Conservation (phyloP, 768 basidiomycete genomes). For the Candolleomyces aberdarensis region DNA sequence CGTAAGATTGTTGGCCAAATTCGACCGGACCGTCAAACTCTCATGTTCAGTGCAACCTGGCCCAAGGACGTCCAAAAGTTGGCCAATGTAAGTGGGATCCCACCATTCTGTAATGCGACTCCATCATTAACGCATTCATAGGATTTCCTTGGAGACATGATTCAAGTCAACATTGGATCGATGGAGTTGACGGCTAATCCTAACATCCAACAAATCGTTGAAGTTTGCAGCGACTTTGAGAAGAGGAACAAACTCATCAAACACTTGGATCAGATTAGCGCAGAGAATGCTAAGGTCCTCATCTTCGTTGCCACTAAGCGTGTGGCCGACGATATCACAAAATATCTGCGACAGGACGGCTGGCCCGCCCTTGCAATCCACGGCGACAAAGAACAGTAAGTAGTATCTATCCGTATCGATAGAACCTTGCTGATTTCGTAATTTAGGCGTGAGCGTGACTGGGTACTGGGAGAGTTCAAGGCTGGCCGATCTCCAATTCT, state of each 20-base stretch:
- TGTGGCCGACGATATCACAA: constrained; percentile 97
- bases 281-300: constrained; percentile 96
- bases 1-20: constrained; percentile 97
- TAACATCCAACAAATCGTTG: constrained; percentile 94
- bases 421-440: background rate
- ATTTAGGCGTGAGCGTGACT: constrained; percentile 93
- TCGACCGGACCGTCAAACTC: constrained; percentile 95
- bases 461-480: constrained; percentile 98
- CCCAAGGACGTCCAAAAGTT: constrained; percentile 99
- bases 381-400: constrained; percentile 98
- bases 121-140: constrained; percentile 21
- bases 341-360: constrained; percentile 94
- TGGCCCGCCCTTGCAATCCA: constrained; percentile 99
- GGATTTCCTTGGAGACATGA: constrained; percentile 96
- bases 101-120: background rate
- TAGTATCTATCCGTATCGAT: constrained; percentile 11
- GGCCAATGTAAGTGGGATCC: constrained; percentile 58
- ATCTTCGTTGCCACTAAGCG: constrained; percentile 99
- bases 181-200: constrained; percentile 98
- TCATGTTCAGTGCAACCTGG: constrained; percentile 99
- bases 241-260: constrained; percentile 95
- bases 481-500: constrained; percentile 95
- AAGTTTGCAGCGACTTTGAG: constrained; percentile 96
- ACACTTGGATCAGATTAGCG: constrained; percentile 93
- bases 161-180: constrained; percentile 98